phyloP scores from a whole-genome alignment of 148 eudicot genomes.

The Selenicereus undatus region DNA sequence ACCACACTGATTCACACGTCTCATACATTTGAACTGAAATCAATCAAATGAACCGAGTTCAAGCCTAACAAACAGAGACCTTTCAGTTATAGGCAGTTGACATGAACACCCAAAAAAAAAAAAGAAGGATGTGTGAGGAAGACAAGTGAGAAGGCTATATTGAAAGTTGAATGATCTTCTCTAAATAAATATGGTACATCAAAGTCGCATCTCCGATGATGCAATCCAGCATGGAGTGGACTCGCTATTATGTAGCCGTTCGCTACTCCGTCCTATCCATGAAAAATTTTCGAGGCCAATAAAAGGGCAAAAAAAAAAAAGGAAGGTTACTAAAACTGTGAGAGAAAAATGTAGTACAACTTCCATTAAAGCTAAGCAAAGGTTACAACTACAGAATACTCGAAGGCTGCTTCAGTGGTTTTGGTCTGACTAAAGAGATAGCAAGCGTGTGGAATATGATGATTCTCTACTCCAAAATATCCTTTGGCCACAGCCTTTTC shows the following conservation, averaged over 20 bases:
- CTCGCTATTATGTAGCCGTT: slow-evolving; percentile 16
- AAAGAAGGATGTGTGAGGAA: background rate
- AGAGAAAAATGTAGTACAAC: slow-evolving; percentile 5
- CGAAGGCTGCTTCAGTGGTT: background rate
- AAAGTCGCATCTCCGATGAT: slow-evolving; percentile 11
- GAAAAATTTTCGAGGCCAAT: slow-evolving; percentile 12
- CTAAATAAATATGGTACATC: slow-evolving; percentile 23
- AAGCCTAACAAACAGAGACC: too few relatives aligned
- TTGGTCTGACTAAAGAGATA: background rate
- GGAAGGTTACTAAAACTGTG: background rate
- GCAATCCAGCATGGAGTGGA: slow-evolving; percentile 11
- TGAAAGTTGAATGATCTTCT: slow-evolving; percentile 3
- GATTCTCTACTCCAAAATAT: slow-evolving; percentile 59
- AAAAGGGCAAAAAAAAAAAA: background rate
- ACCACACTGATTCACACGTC: too few relatives aligned
- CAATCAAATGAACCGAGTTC: too few relatives aligned
- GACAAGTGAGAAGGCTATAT: background rate
- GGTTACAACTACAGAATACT: background rate
- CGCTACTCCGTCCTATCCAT: slow-evolving; percentile 18
- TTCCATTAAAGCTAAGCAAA: too few relatives aligned
- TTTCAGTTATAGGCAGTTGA: background rate
- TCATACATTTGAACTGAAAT: too few relatives aligned
- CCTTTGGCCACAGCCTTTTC: slow-evolving; percentile 77
- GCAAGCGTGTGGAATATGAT: background rate
- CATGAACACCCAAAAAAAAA: background rate